Percentiles rank a stretch among this genome's conserved stretches.
These are phyloP conservation scores for Letharia lupina DNA, from an alignment of 495 filamentous ascomycete species.

Conservation along the genomic window DNA sequence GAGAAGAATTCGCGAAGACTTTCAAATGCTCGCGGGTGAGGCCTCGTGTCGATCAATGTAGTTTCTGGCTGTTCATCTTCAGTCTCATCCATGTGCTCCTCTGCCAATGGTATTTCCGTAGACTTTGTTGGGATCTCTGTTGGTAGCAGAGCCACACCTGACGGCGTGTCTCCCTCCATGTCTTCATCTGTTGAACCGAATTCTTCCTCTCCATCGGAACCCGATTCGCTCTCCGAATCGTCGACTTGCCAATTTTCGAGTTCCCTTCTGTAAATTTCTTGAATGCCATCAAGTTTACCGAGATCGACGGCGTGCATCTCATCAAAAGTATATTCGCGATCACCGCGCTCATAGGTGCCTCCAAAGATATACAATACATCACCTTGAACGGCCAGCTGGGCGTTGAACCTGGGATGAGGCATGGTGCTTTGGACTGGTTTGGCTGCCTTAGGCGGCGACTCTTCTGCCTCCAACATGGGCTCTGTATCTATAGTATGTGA, in stretches of 20 bases:
- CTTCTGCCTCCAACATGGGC: slow-evolving; percentile 32
- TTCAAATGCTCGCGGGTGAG: slow-evolving; percentile 75
- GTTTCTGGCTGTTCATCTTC: slow-evolving; percentile 49
- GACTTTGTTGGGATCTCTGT: slow-evolving; percentile 27
- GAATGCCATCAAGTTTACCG: slow-evolving; percentile 83
- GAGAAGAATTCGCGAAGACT: slow-evolving; percentile 84
- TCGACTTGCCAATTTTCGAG: slow-evolving; percentile 78
- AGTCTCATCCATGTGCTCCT: slow-evolving; percentile 55
- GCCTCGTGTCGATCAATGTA: slow-evolving; percentile 41
- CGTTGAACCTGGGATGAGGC: slow-evolving; percentile 83
- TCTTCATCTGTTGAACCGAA: slow-evolving; percentile 59
- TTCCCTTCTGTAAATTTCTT: slow-evolving; percentile 75
- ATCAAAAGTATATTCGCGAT: slow-evolving; percentile 89
- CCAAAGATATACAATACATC: slow-evolving; percentile 90
- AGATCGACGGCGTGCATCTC: slow-evolving; percentile 89
- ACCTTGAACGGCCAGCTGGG: slow-evolving; percentile 79
- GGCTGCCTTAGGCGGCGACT: slow-evolving; percentile 44
- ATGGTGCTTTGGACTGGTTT: slow-evolving; percentile 60
- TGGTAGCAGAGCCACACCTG: slow-evolving; percentile 21
- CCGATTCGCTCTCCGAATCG: slow-evolving; percentile 59
- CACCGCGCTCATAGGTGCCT: slow-evolving; percentile 89
- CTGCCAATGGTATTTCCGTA: slow-evolving; percentile 29
- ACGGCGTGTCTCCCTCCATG: slow-evolving; percentile 31
- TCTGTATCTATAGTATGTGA: slow-evolving; percentile 51
- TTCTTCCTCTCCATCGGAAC: slow-evolving; percentile 55